These are phyloP conservation scores for Apophysomyces elegans DNA, from an alignment of 371 early-diverging fungal species.

Conservation along the genomic window DNA sequence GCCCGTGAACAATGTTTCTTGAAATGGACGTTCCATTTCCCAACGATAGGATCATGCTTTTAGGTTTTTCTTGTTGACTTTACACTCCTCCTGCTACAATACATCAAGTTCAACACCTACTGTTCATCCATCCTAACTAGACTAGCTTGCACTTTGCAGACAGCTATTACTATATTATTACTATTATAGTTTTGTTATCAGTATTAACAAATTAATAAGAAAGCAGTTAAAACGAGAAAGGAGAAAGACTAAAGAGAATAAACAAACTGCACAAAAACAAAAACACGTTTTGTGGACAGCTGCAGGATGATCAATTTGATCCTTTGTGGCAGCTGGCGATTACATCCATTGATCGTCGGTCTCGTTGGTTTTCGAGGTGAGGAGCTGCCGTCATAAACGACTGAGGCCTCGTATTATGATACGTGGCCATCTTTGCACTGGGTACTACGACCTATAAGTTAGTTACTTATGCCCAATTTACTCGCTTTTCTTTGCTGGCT, in stretches of 20 bases:
- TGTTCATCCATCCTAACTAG: too few relatives aligned
- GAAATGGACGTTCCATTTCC: too few relatives aligned
- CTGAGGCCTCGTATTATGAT: not conserved
- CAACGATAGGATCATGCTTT: too few relatives aligned
- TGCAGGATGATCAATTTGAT: not conserved
- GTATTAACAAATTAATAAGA: too few relatives aligned
- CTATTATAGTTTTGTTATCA: not conserved
- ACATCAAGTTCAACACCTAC: too few relatives aligned
- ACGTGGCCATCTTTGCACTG: not conserved
- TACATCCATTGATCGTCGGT: constrained; percentile 3
- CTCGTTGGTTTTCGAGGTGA: not conserved
- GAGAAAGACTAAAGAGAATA: constrained; percentile 3
- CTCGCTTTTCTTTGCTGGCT: not conserved
- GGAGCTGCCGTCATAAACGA: not conserved
- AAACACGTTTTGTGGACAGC: not conserved
- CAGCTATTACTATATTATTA: too few relatives aligned
- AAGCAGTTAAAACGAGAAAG: not conserved
- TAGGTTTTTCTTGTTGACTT: too few relatives aligned
- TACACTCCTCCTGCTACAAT: too few relatives aligned
- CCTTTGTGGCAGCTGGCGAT: not conserved
- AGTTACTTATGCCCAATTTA: not conserved
- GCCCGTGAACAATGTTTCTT: too few relatives aligned
- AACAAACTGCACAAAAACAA: constrained; percentile 4
- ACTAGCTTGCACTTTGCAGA: too few relatives aligned
- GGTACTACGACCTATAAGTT: not conserved